Percentiles rank a stretch among this genome's conserved stretches.
phyloP scores from a whole-genome alignment of 768 basidiomycete genomes.

The Lanmaoa rubissima region DNA sequence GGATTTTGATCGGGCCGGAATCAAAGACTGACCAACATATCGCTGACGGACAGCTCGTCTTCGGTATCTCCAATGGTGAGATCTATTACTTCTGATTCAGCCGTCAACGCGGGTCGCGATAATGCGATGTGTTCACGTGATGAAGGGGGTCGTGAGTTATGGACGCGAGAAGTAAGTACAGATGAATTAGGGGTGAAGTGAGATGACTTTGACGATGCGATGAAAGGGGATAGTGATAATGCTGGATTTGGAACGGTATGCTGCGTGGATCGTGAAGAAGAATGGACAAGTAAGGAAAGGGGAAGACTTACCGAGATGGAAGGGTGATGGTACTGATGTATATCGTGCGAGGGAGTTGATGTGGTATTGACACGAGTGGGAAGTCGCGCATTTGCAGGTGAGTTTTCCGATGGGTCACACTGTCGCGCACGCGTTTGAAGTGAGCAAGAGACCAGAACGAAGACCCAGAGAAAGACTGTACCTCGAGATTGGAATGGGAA shows the following conservation, averaged over 20 bases:
- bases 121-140: not conserved
- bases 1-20: constrained; percentile 1
- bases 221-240: not conserved
- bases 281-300: not conserved
- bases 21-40: constrained; percentile 20
- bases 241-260: not conserved
- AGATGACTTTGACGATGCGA: not conserved
- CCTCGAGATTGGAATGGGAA: constrained; percentile 10
- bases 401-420: constrained; percentile 8
- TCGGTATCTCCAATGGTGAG: constrained; percentile 25
- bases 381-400: constrained; percentile 3
- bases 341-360: not conserved
- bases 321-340: constrained; percentile 5
- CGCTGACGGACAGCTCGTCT: constrained; percentile 11
- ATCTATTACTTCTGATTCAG: constrained; percentile 17
- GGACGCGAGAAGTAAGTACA: constrained; percentile 5
- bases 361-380: constrained; percentile 10
- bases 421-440: constrained; percentile 4
- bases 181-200: constrained; percentile 4
- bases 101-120: not conserved
- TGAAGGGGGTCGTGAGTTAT: not conserved
- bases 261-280: constrained; percentile 11
- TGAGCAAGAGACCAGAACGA: not conserved
- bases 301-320: constrained; percentile 14
- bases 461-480: not conserved